phyloP scores from a whole-genome alignment of 1,284 basidiomycete genomes.

The Fistulina hepatica region DNA sequence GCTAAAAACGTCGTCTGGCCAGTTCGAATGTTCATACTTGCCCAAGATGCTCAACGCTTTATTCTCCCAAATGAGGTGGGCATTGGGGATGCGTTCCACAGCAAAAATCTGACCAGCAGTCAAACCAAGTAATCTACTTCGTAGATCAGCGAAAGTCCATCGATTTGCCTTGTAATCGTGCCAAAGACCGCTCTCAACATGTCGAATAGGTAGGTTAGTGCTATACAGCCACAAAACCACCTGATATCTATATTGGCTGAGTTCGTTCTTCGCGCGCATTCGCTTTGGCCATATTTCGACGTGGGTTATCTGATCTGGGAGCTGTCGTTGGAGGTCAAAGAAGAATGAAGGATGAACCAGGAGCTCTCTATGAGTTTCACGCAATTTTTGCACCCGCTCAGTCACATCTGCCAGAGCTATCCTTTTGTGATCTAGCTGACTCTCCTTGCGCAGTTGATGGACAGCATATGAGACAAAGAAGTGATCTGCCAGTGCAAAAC shows the following conservation, averaged over 20 bases:
- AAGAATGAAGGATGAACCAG: slow-evolving; percentile 6
- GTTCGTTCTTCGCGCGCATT: slow-evolving; percentile 37
- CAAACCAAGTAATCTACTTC: not conserved
- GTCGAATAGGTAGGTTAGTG: not conserved
- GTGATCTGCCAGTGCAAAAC: slow-evolving; percentile 2
- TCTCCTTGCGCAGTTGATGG: not conserved
- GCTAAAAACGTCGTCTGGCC: no score
- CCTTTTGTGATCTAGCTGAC: not conserved
- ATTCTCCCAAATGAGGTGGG: not conserved
- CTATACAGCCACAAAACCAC: not conserved
- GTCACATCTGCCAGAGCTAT: not conserved
- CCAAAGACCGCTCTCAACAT: not conserved
- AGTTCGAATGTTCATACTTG: no score
- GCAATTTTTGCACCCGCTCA: not conserved
- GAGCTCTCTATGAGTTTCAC: slow-evolving; percentile 3
- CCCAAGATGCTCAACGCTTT: no score
- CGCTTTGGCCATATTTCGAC: slow-evolving; percentile 3
- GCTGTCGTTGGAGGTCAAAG: not conserved
- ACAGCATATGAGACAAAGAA: slow-evolving; percentile 1
- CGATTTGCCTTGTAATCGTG: not conserved
- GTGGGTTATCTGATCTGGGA: slow-evolving; percentile 5
- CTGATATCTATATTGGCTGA: slow-evolving; percentile 13
- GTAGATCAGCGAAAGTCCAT: not conserved
- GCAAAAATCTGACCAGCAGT: not conserved
- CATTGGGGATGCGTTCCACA: not conserved